Percentiles rank a stretch among this genome's conserved stretches.
Conservation (phyloP, 352 stramenopile species). For the Globisporangium emineosum region DNA sequence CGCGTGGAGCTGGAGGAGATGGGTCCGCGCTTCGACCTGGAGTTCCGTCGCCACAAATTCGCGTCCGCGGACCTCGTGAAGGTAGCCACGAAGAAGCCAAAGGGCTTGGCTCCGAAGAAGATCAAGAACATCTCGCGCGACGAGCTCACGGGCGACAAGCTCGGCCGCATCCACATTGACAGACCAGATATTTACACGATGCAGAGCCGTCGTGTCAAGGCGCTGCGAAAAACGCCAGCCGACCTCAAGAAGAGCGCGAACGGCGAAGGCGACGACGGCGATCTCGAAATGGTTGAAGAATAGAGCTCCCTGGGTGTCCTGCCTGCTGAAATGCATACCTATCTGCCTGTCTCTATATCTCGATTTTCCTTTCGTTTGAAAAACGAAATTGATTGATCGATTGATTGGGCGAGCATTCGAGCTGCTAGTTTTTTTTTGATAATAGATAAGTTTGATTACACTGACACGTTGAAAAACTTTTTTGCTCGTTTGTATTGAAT, state of each 20-base stretch:
- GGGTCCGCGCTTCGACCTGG: constrained; percentile 87
- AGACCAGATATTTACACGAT: constrained; percentile 97
- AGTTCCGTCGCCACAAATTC: constrained; percentile 94
- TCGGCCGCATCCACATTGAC: constrained; percentile 98
- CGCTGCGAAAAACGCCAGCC: constrained; percentile 83
- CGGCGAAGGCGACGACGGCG: constrained; percentile 25
- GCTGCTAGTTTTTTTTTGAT: neutral
- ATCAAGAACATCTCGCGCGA: constrained; percentile 97
- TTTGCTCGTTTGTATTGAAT: no score
- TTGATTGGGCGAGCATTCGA: neutral
- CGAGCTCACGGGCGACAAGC: constrained; percentile 97
- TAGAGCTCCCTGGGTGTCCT: constrained; percentile 3
- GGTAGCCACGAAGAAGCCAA: constrained; percentile 92
- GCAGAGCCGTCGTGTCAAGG: constrained; percentile 94
- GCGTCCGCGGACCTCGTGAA: constrained; percentile 95
- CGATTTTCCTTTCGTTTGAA: neutral
- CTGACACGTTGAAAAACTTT: neutral
- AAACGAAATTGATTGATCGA: neutral
- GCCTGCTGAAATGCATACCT: neutral
- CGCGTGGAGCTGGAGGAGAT: constrained; percentile 90
- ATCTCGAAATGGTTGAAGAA: constrained; percentile 34
- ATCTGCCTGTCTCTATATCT: neutral
- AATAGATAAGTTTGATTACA: constrained; percentile 2
- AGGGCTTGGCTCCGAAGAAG: constrained; percentile 92
- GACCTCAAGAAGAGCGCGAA: constrained; percentile 68